Base-by-base conservation (phyloP, 108 stramenopile species). In the Skeletonema tropicum region DNA sequence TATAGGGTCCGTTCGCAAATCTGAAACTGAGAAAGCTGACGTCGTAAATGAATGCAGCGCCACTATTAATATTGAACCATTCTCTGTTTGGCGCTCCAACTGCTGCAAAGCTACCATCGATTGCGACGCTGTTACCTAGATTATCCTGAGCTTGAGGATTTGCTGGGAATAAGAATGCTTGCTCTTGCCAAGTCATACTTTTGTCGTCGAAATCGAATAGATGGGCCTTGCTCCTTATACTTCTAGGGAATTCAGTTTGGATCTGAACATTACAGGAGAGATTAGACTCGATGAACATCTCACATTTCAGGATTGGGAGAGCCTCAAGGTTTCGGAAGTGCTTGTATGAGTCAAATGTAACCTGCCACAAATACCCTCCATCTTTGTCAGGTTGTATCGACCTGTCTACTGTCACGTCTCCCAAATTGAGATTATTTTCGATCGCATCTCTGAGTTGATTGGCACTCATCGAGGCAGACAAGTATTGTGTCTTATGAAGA, bases 81-180 rank as follows among this genome's bases (percentile, higher is more conserved):
- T 93, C 90, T 31, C 90, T 71, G 75, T 93, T 93, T 8, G 90
- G 90, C 21, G 90, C 88, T 33, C 92, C 90, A 10, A 90, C 86
- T 12, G 77, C 68, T 17, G 75, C 84, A 32, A 57, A 23, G 65
- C 66, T 59, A 39, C 64, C 80, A 57, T 79, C 69, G 14, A 91
- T 60, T 10, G 86, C 86, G 7, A 90, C 88, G 52, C 57, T 66
- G 19, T 63, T 36, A 10, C 89, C 92, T 36, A 90, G 67, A 9
- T 82, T 48, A 58, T 89, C 88, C 59, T 91, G 90, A 57, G 74
- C 64, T 64, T 91, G 90, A 41, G 87, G 79, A 25, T 61, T 70
- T 52, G 58, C 74, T 19, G 90, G 88, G 19, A 86, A 80, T 38
- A 90, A 64, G 60, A 85, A 89, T 66, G 85, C 76, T 66, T 90